These are phyloP conservation scores for Mycena haematopus DNA, from an alignment of 768 basidiomycete genomes.

Conservation along the genomic window DNA sequence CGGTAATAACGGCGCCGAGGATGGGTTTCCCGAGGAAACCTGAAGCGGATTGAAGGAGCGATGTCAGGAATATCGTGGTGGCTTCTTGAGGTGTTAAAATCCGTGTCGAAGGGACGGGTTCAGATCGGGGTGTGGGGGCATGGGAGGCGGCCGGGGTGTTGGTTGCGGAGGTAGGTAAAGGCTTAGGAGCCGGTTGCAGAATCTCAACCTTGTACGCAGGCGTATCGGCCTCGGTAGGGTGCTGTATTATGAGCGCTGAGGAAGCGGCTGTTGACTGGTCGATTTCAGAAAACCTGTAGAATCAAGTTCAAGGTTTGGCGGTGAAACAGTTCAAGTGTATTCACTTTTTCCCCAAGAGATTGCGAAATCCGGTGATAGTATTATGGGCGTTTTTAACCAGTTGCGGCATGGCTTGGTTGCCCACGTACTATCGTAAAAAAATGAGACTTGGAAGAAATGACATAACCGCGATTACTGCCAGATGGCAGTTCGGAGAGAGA, in stretches of 20 bases:
- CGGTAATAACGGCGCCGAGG: constrained; percentile 82
- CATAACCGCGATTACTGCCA: neutral
- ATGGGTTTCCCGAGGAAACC: constrained; percentile 88
- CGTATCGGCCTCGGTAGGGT: constrained; percentile 70
- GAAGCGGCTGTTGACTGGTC: constrained; percentile 55
- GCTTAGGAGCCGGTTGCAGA: constrained; percentile 78
- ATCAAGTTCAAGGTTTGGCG: constrained; percentile 1
- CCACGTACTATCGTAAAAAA: constrained; percentile 79
- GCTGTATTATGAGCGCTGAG: constrained; percentile 79
- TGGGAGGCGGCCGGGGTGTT: constrained; percentile 72
- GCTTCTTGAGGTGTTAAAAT: constrained; percentile 85
- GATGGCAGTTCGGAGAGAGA: neutral
- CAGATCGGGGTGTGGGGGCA: constrained; percentile 74
- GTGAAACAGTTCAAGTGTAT: neutral
- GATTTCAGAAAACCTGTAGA: constrained; percentile 75
- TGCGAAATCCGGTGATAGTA: constrained; percentile 94
- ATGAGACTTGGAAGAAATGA: constrained; percentile 21
- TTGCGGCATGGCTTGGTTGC: constrained; percentile 92
- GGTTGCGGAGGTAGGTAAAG: constrained; percentile 58
- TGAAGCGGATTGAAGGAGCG: constrained; percentile 84
- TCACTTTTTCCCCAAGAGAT: constrained; percentile 90
- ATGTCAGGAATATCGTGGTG: constrained; percentile 83
- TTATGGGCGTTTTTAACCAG: constrained; percentile 95
- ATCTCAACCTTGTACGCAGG: constrained; percentile 88
- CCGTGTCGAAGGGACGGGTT: constrained; percentile 69